Conservation (phyloP, 208 protist genomes). For the Crithidia expoeki region DNA sequence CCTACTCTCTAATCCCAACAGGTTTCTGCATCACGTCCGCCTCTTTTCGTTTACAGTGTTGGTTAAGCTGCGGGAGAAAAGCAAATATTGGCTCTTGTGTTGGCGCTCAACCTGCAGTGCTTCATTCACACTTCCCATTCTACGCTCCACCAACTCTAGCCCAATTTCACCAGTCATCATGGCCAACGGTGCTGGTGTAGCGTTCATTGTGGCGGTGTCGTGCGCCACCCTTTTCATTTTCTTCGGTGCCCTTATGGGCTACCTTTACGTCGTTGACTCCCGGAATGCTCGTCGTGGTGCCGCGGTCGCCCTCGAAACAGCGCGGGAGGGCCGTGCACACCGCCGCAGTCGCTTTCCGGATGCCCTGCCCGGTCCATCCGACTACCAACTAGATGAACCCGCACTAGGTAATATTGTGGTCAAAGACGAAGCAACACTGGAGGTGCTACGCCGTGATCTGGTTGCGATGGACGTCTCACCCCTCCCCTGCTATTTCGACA, state of each 20-base stretch:
- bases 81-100: no score
- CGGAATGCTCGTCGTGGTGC: background rate
- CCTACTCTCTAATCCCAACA: no score
- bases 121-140: background rate
- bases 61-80: no score
- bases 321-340: background rate
- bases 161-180: background rate
- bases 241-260: background rate
- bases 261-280: constrained; percentile 1
- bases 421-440: background rate
- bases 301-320: background rate
- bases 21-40: no score
- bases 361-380: background rate
- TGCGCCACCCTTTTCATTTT: background rate
- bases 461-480: background rate
- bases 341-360: background rate
- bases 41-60: no score
- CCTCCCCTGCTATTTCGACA: background rate
- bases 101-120: background rate
- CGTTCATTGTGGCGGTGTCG: background rate
- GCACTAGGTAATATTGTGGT: background rate
- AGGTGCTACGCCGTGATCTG: background rate
- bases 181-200: background rate
- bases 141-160: background rate
- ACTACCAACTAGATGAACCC: background rate